A percentile compares a stretch with the other conserved stretches of the same genome.
These are phyloP conservation scores for Jackrogersella minutella DNA, from an alignment of 495 filamentous ascomycete genomes.

Conservation along the genomic window DNA sequence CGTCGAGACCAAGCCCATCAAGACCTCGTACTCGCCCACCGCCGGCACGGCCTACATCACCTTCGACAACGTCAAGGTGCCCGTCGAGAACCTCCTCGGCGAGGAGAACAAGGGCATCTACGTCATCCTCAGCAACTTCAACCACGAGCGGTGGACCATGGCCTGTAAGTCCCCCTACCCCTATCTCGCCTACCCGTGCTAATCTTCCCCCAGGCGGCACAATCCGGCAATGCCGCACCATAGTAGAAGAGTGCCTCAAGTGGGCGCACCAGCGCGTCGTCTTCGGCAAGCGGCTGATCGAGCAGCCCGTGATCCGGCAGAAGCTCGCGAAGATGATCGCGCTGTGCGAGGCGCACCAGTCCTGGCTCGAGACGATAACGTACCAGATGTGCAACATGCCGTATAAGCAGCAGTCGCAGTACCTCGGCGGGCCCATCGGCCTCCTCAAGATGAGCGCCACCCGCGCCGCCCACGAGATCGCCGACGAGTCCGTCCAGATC, in stretches of 20 bases:
- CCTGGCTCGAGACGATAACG: slow-evolving; percentile 82
- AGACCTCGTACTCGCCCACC: slow-evolving; percentile 82
- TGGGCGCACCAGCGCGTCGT: slow-evolving; percentile 92
- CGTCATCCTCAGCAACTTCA: slow-evolving; percentile 90
- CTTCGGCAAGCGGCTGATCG: slow-evolving; percentile 80
- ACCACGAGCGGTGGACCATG: slow-evolving; percentile 83
- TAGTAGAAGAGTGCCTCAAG: slow-evolving; percentile 87
- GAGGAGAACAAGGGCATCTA: slow-evolving; percentile 87
- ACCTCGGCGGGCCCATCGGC: slow-evolving; percentile 82
- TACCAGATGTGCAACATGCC: slow-evolving; percentile 90
- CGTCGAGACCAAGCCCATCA: slow-evolving; percentile 79
- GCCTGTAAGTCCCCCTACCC: slow-evolving; percentile 43
- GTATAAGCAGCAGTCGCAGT: slow-evolving; percentile 77
- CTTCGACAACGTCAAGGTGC: slow-evolving; percentile 88
- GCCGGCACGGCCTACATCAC: slow-evolving; percentile 84
- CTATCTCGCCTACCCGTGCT: slow-evolving; percentile 2
- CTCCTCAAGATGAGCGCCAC: slow-evolving; percentile 83
- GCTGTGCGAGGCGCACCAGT: slow-evolving; percentile 79
- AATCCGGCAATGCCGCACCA: slow-evolving; percentile 68
- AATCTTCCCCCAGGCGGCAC: slow-evolving; percentile 59
- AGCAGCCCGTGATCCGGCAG: slow-evolving; percentile 85
- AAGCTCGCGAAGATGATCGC: slow-evolving; percentile 93
- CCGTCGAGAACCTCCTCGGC: slow-evolving; percentile 78
- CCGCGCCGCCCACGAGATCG: slow-evolving; percentile 79
- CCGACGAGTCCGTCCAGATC: slow-evolving; percentile 84